Evolutionary conservation across 306 rosid genomes (phyloP), one percentile per base, ranked within the genome.

Genomic region (Citrullus mucosospermus): DNA sequence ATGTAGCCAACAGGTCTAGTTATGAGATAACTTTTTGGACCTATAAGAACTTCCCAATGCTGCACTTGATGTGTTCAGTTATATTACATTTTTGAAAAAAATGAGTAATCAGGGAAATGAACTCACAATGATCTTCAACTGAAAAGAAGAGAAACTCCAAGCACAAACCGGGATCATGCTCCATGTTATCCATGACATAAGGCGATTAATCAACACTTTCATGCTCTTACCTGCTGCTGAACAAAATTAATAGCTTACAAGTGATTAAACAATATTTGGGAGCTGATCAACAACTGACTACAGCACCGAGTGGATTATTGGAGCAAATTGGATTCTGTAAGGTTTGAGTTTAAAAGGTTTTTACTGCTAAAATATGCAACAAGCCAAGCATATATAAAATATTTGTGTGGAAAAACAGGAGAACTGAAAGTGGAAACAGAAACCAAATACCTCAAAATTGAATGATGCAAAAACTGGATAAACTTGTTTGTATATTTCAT

Each of bases 401-500:
- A 22, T 56, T 68, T 36, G 5, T 18, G 53, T 18, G 73, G 75
- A 69, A 41, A 41, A 69, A 69, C 54, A n/a, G 34, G 43, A 68
- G 73, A 48, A 43, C 9, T 46, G 34, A 46, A 28, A 9, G 77
- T 8, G 60, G 60, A 72, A 72, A 50, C 77, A 72, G 77, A 50
- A 30, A 28, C 77, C 14, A 72, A 28, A 56, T 87, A 92, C 98
- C 97, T 87, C 86, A 75, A 50, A 81, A 12, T 87, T 84, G 66
- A 50, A 82, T 17, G 84, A 59, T 38, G 83, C 87, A 79, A 92
- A 95, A 85, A 86, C 56, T 71, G 89, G 98, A 67, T 85, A 83
- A 86, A 95, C 98, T 75, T 88, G 87, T 81, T 95, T 89, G 84
- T 92, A 95, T 87, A 95, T 88, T 85, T 92, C 91, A 83, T 91